Evolutionary conservation across 768 basidiomycete genomes (phyloP).

Genomic region (Leucosporidium creatinivorum): DNA sequence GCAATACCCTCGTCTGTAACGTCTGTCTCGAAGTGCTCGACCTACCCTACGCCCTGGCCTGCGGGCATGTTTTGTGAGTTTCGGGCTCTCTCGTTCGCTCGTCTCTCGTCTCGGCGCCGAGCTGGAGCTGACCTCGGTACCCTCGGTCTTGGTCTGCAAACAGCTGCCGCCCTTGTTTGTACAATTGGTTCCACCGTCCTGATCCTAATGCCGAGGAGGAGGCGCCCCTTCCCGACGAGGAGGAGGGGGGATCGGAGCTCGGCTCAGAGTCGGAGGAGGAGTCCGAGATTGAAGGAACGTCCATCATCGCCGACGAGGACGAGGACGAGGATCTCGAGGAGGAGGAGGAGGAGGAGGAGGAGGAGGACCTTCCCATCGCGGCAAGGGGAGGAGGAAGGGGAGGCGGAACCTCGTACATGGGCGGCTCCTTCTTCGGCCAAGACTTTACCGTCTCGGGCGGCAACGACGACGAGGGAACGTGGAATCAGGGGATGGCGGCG

Average conservation of each 20-base stretch:
- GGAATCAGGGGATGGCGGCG: no score
- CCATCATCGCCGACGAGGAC: no score
- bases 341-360: no score
- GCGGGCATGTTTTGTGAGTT: conserved; percentile 31
- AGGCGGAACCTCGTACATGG: no score
- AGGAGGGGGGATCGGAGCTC: neutral
- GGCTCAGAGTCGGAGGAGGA: neutral
- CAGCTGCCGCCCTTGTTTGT: conserved; percentile 32
- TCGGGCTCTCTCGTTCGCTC: neutral
- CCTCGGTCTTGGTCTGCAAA: no score
- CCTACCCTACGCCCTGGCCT: conserved; percentile 24
- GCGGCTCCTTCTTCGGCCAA: no score
- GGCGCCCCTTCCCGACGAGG: neutral
- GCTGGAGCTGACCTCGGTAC: neutral
- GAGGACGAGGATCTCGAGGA: no score
- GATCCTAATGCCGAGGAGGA: neutral
- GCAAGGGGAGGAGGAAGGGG: no score
- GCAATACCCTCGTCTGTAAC: conserved; percentile 17
- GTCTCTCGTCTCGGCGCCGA: neutral
- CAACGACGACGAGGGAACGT: no score
- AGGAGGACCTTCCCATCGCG: no score
- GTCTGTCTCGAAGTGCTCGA: conserved; percentile 32
- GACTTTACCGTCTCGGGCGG: no score
- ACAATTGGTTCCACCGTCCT: conserved; percentile 30
- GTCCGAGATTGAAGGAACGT: no score